These are phyloP conservation scores for Daphne laureola DNA, from an alignment of 441 rosid species.

Conservation along the genomic window DNA sequence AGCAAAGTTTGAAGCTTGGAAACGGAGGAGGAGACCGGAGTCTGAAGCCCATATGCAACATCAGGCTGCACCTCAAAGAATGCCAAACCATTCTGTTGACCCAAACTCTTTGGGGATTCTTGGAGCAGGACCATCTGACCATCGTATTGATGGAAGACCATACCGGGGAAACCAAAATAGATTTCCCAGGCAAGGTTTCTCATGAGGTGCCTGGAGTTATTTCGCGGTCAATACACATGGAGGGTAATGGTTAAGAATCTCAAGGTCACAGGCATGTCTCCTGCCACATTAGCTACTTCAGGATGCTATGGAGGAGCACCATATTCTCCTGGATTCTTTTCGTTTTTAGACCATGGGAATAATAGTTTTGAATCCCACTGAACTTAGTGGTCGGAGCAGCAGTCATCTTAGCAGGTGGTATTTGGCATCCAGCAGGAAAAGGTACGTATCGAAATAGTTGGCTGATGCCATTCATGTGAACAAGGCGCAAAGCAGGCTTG, in stretches of 20 bases:
- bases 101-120: conserved; percentile 87
- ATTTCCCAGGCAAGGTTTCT: conserved; percentile 52
- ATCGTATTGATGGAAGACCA: conserved; percentile 42
- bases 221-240: conserved; percentile 4
- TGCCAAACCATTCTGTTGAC: conserved; percentile 31
- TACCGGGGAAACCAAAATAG: conserved; percentile 54
- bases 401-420: conserved; percentile 19
- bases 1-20: conserved; percentile 81
- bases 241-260: conserved; percentile 18
- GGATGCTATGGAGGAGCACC: conserved; percentile 14
- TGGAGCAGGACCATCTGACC: conserved; percentile 91
- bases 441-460: too few relatives aligned
- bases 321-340: conserved; percentile 32
- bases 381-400: conserved; percentile 21
- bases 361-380: conserved; percentile 16
- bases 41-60: conserved; percentile 28
- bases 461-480: conserved; percentile 24
- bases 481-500: conserved; percentile 22
- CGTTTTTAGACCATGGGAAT: conserved; percentile 20
- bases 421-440: conserved; percentile 8
- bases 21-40: conserved; percentile 68
- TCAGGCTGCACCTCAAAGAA: conserved; percentile 40
- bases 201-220: conserved; percentile 29
- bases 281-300: conserved; percentile 18
- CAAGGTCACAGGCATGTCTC: conserved; percentile 21